Evolutionary conservation across 768 basidiomycete genomes (phyloP).

Genomic region (Glaciozyma martinii): DNA sequence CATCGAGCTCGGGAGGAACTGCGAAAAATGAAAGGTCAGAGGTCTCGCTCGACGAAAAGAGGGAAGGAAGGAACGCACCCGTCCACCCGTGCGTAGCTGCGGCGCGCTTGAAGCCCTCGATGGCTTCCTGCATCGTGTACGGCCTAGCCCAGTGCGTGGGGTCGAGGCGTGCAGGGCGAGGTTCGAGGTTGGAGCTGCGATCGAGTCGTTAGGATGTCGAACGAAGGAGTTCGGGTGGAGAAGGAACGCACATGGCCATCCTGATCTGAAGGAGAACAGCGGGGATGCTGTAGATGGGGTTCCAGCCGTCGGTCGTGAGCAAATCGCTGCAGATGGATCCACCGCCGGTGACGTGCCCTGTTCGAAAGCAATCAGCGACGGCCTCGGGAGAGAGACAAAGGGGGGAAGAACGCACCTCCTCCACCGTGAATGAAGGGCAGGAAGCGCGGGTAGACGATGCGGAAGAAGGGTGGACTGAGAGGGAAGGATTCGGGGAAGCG

Average conservation of each 20-base stretch:
- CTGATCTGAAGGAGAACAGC: constrained; percentile 54
- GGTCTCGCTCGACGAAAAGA: not conserved
- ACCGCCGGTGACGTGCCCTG: constrained; percentile 40
- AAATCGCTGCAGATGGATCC: constrained; percentile 58
- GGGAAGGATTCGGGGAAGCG: constrained; percentile 50
- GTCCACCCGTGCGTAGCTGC: constrained; percentile 59
- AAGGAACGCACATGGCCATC: constrained; percentile 47
- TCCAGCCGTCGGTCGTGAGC: constrained; percentile 54
- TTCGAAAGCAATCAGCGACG: not conserved
- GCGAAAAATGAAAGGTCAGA: not conserved
- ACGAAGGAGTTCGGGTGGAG: no score
- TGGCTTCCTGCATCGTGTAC: constrained; percentile 37
- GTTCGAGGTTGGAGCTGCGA: constrained; percentile 52
- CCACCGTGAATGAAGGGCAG: constrained; percentile 62
- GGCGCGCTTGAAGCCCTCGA: constrained; percentile 58
- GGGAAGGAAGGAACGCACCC: constrained; percentile 29
- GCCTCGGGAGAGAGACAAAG: constrained; percentile 47
- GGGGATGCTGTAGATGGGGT: constrained; percentile 10
- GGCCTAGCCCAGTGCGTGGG: constrained; percentile 42
- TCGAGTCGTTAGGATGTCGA: not conserved
- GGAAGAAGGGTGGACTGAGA: constrained; percentile 64
- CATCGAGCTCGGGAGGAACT: not conserved
- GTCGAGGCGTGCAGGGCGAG: constrained; percentile 54
- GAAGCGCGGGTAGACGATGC: constrained; percentile 64
- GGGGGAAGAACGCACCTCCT: constrained; percentile 51